Base-by-base conservation (phyloP, 306 rosid genomes). In the Aeschynomene evenia region DNA sequence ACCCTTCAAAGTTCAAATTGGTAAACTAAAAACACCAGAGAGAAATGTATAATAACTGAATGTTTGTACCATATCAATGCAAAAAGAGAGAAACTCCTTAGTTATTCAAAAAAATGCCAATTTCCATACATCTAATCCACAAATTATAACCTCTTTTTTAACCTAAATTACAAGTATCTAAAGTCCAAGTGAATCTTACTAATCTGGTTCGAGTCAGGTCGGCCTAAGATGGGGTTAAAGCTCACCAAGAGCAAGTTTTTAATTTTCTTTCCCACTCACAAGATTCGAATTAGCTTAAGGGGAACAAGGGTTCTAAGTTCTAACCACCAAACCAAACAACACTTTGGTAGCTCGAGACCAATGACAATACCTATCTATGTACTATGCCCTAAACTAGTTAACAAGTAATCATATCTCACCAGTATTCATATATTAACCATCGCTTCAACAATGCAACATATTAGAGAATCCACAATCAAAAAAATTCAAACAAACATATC, bases 1-100 rank as follows among this genome's bases (percentile, higher is more conserved):
- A 12, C 75, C 67, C n/a, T n/a, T n/a, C n/a, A n/a, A n/a, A n/a
- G n/a, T 68, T 69, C 72, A 74, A 67, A 60, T 68, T 67, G 66
- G 56, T 67, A 43, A 40, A 60, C 22, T 60, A 68, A 34, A 79
- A 73, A 55, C 39, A 40, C 39, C 73, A 67, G 61, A 49, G 46
- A 57, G 26, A 22, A 71, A 40, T 64, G 22, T 22, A 43, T 10
- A 42, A 26, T n/a, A 45, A 72, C 43, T 39, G 43, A 58, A 58
- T 26, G 16, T 8, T 51, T 9, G 6, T 12, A 51, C 33, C 49
- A 51, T 2, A 26, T 58, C 26, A 53, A 49, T 58, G 65, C 45
- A 58, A 43, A 20, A 72, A 50, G 11, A n/a, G 11, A 50, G 29
- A 59, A 66, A 36, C 39, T 50, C 29, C 39, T 36, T 19, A 24